Evolutionary conservation across 805 yeast species (phyloP), one percentile per base, ranked within the genome.

Genomic region (Starmerella vitae): DNA sequence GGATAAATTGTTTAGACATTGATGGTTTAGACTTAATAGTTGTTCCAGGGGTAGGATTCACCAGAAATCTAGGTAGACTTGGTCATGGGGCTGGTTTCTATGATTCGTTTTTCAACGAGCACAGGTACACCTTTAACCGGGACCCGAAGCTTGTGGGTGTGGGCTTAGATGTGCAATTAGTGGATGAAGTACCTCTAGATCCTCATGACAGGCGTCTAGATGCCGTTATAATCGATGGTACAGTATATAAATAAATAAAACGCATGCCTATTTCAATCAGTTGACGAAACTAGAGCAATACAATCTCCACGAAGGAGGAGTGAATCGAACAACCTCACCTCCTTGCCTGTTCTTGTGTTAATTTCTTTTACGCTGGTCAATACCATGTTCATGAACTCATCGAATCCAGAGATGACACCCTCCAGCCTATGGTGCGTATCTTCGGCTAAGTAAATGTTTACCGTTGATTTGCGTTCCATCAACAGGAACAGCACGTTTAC

Each of bases 11-110:
- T 14, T 36, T 47, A 3, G 41, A 32, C 5, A 55, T 44, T 12
- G 51, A 49, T 3, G 74, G 72, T 0, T 59, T 88, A 18, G 96
- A 88, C 49, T 50, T 88, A 8, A 61, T 88, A 5, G 59, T 88
- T 5, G 65, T 88, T 0, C 97, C 97, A 0, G 96, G 93, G 0
- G 77, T 88, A 1, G 94, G 82, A 1, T 86, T 82, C 57, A 69
- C 81, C 1, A 47, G 27, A 10, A 46, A 54, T 10, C 50, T 74
- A 18, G 56, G 63, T 10, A 57, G 98, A 38, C 55, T 88, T 38
- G 98, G 98, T 1, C 93, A 84, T 55, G 98, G 98, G 1, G 88
- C 77, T 4, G 98, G 96, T 0, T 85, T 72, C 57, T 88, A 91
- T 56, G 98, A 88, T 56, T 83, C 78, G 50, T 80, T 66, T 50